phyloP scores from a whole-genome alignment of 2,329 filamentous ascomycete genomes.

The Sporothrix pallida region DNA sequence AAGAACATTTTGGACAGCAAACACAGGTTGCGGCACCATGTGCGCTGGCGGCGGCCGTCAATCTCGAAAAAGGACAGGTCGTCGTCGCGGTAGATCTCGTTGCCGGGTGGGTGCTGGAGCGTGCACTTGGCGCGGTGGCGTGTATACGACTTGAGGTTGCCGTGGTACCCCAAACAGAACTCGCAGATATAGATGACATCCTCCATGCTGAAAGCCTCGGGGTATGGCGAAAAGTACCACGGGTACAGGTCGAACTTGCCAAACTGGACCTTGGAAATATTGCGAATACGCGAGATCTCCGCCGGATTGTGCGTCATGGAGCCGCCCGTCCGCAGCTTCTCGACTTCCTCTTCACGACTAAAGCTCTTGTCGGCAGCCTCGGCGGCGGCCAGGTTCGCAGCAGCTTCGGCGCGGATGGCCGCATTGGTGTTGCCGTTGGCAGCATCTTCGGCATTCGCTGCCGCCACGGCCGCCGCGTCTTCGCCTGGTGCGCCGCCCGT shows the following conservation, averaged over 20 bases:
- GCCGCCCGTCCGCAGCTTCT: slow-evolving; percentile 90
- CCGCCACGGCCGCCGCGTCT: slow-evolving; percentile 43
- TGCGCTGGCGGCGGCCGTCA: slow-evolving; percentile 89
- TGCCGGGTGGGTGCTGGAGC: slow-evolving; percentile 89
- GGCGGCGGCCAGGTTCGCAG: slow-evolving; percentile 59
- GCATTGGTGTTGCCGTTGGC: slow-evolving; percentile 42
- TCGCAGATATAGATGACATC: slow-evolving; percentile 97
- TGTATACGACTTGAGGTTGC: slow-evolving; percentile 78
- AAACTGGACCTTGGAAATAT: slow-evolving; percentile 93
- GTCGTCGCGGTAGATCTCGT: slow-evolving; percentile 96
- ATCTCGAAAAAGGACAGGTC: slow-evolving; percentile 97
- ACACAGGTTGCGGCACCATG: slow-evolving; percentile 96
- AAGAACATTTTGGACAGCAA: slow-evolving; percentile 94
- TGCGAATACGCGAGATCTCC: slow-evolving; percentile 93
- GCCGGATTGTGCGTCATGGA: slow-evolving; percentile 99
- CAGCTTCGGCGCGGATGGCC: slow-evolving; percentile 42
- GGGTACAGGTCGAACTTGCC: slow-evolving; percentile 90
- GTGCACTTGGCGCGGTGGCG: slow-evolving; percentile 90
- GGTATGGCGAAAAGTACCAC: slow-evolving; percentile 99
- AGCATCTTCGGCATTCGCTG: slow-evolving; percentile 25
- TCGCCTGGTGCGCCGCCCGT: slow-evolving; percentile 39
- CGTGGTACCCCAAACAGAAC: slow-evolving; percentile 92
- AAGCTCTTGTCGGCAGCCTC: slow-evolving; percentile 64
- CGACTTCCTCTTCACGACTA: slow-evolving; percentile 88
- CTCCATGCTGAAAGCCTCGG: slow-evolving; percentile 82